Evolutionary conservation across 495 filamentous ascomycete genomes (phyloP).

Genomic region (Neurospora sp.): DNA sequence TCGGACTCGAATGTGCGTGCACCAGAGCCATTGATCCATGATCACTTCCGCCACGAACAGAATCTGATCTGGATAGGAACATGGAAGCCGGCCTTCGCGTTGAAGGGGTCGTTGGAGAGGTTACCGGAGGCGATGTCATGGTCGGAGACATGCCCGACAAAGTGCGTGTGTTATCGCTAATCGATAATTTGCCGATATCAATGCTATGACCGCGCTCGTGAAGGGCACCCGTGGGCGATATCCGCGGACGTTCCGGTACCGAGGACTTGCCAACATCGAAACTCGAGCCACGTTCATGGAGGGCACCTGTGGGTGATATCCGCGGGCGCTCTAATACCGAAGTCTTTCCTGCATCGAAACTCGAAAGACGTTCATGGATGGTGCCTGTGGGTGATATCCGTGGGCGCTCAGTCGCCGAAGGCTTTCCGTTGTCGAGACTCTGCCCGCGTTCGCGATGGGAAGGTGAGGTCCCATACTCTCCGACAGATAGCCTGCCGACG

Average conservation of each 20-base stretch:
- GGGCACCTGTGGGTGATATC: conserved; percentile 17
- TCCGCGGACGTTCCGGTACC: conserved; percentile 21
- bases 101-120: conserved; percentile 21
- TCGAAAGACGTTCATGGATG: conserved; percentile 36
- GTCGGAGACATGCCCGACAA: conserved; percentile 20
- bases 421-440: conserved; percentile 40
- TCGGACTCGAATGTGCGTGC: conserved; percentile 35
- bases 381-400: conserved; percentile 17
- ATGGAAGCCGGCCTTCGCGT: conserved; percentile 43
- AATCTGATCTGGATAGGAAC: conserved; percentile 42
- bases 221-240: conserved; percentile 19
- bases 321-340: conserved; percentile 26
- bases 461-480: conserved; percentile 13
- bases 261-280: conserved; percentile 39
- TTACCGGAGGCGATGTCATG: not conserved
- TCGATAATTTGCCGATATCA: conserved; percentile 39
- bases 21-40: conserved; percentile 25
- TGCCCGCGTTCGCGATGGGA: conserved; percentile 34
- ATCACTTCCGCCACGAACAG: conserved; percentile 28
- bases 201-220: conserved; percentile 41
- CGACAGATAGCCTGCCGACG: conserved; percentile 33
- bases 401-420: conserved; percentile 27
- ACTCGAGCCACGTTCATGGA: conserved; percentile 38
- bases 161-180: conserved; percentile 21
- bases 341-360: conserved; percentile 38